Percentiles rank a stretch among this genome's conserved stretches.
phyloP scores from a whole-genome alignment of 306 rosid genomes.

The Cercis canadensis region DNA sequence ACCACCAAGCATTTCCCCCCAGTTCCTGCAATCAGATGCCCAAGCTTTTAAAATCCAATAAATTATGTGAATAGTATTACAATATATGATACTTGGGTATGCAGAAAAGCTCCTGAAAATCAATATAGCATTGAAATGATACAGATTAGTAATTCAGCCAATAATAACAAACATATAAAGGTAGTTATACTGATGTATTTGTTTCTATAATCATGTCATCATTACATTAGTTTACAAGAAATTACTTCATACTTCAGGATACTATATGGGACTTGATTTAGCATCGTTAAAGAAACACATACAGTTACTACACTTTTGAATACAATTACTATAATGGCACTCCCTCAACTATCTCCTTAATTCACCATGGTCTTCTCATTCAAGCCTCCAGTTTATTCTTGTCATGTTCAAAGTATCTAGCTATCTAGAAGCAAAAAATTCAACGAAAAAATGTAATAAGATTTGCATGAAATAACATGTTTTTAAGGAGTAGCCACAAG shows the following conservation, averaged over 20 bases:
- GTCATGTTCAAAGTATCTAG: constrained; percentile 22
- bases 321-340: neutral
- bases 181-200: neutral
- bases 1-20: constrained; percentile 96
- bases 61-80: constrained; percentile 14
- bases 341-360: constrained; percentile 1
- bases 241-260: neutral
- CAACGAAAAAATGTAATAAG: constrained; percentile 8
- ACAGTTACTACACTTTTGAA: constrained; percentile 1
- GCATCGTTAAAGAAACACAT: neutral
- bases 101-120: neutral
- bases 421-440: constrained; percentile 27
- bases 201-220: neutral
- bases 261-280: constrained; percentile 5
- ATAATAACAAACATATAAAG: neutral
- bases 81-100: neutral
- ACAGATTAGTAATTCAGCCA: neutral
- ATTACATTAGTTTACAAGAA: neutral
- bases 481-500: constrained; percentile 24
- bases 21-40: constrained; percentile 76
- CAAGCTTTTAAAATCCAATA: constrained; percentile 23
- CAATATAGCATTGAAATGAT: neutral
- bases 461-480: constrained; percentile 13
- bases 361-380: constrained; percentile 16
- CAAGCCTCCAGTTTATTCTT: neutral